Evolutionary conservation across 192 early-diverging fungal genomes (phyloP).

Genomic region (Mortierella alpina): DNA sequence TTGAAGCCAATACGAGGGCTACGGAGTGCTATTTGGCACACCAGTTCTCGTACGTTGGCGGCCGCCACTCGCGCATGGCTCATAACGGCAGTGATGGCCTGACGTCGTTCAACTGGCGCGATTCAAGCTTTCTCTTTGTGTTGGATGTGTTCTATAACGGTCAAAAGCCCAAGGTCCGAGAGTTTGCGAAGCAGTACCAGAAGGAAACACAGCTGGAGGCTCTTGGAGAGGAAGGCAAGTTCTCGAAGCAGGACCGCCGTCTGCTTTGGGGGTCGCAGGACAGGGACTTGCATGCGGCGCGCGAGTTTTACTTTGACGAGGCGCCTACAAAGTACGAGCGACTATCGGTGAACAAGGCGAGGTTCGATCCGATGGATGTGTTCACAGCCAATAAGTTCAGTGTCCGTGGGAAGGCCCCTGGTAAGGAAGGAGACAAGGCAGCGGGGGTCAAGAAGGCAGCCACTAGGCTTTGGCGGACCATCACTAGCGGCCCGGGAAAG

Average conservation of each 20-base stretch:
- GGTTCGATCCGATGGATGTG: neutral
- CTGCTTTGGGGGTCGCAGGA: slow-evolving; percentile 23
- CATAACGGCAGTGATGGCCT: slow-evolving; percentile 5
- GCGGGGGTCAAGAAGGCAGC: too few relatives aligned
- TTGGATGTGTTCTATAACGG: slow-evolving; percentile 28
- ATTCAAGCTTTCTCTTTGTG: slow-evolving; percentile 12
- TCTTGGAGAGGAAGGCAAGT: neutral
- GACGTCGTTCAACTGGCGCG: slow-evolving; percentile 32
- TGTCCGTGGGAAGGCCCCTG: neutral
- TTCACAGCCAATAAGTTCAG: slow-evolving; percentile 12
- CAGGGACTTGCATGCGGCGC: neutral
- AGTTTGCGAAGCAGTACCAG: neutral
- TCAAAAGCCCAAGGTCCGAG: neutral
- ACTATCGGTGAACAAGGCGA: neutral
- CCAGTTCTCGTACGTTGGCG: slow-evolving; percentile 34
- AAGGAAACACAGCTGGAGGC: neutral
- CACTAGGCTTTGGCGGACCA: too few relatives aligned
- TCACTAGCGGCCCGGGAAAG: too few relatives aligned
- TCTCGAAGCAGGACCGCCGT: slow-evolving; percentile 26
- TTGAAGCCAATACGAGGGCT: neutral
- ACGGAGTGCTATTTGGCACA: slow-evolving; percentile 1
- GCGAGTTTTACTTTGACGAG: neutral
- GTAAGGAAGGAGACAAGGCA: too few relatives aligned
- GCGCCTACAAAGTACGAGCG: neutral
- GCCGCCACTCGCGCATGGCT: slow-evolving; percentile 2